Evolutionary conservation across 1,139 yeast genomes (phyloP), one percentile per base, ranked within the genome.

Genomic region (Zygosaccharomyces pseudobailii): DNA sequence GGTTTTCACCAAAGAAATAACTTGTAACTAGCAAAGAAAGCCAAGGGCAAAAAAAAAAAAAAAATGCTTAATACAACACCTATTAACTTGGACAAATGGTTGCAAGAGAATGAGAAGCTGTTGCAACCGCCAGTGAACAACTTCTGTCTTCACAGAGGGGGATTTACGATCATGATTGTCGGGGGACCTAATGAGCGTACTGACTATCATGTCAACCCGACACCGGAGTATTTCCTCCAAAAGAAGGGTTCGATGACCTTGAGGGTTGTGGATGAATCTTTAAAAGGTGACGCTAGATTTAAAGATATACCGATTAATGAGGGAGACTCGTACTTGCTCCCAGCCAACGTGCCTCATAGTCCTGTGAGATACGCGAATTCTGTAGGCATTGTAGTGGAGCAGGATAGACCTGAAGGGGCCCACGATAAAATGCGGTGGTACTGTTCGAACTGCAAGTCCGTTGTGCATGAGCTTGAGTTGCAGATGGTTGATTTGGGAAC

Each of bases 161-260:
- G 96, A 0, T 87, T 87, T 62, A 89, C 97, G 0, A 87, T 88
- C 38, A 90, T 90, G 97, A 74, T 80, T 43, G 95, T 90, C 2
- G 97, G 97, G 6, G 97, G 97, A 0, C 97, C 97, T 2, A 90
- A 90, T 65, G 95, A 84, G 60, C 75, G 97, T 51, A 88, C 96
- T 0, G 97, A 90, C 63, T 90, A 87, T 66, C 97, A 90, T 63
- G 79, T 90, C 46, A 90, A 90, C 62, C 95, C 87, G 59, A 90
- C 97, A 0, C 97, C 97, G 0, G 97, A 89, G 61, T 90, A 89
- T 78, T 90, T 90, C 66, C 83, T 85, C 66, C 94, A 85, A 73
- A 77, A 84, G 63, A 87, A 87, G 66, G 97, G 97, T 2, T 72
- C 75, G 30, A 89, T 90, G 95, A 78, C 87, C 27, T 73, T 90